Evolutionary conservation across 2,329 filamentous ascomycete genomes (phyloP).

Genomic region (Leptosphaerulina australis): DNA sequence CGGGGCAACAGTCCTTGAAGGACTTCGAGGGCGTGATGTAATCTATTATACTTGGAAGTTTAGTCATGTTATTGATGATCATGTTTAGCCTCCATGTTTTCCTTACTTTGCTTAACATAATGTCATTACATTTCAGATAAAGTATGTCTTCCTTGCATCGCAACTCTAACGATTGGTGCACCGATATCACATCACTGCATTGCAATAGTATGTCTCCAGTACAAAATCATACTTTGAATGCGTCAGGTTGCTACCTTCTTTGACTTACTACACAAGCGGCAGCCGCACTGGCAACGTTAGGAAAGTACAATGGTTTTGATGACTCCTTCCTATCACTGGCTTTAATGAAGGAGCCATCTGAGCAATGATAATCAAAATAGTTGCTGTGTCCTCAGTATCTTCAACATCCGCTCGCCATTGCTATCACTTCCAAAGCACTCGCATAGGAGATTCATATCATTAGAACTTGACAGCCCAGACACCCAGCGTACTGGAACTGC

Average conservation of each 20-base stretch:
- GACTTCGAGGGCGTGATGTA: conserved; percentile 35
- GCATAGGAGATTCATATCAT: background rate
- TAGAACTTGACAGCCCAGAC: background rate
- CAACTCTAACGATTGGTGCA: background rate
- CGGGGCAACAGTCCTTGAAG: conserved; percentile 17
- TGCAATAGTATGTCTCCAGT: background rate
- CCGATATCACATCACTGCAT: conserved; percentile 8
- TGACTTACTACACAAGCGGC: conserved; percentile 1
- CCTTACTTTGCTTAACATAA: conserved; percentile 3
- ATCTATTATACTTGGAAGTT: background rate
- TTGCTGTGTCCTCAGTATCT: background rate
- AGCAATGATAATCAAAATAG: background rate
- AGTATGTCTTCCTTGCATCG: conserved; percentile 5
- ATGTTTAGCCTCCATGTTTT: background rate
- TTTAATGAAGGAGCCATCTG: conserved; percentile 1
- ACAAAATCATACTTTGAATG: conserved; percentile 1
- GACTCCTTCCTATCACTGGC: conserved; percentile 1
- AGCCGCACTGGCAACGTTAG: conserved; percentile 1
- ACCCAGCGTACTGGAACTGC: background rate
- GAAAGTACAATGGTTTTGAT: background rate
- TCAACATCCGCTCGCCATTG: background rate
- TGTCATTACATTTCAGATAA: background rate
- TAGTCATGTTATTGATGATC: background rate
- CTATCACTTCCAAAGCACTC: background rate
- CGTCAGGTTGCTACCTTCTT: background rate